These are phyloP conservation scores for Hypsizygus marmoreus DNA, from an alignment of 768 basidiomycete genomes.

Conservation along the genomic window DNA sequence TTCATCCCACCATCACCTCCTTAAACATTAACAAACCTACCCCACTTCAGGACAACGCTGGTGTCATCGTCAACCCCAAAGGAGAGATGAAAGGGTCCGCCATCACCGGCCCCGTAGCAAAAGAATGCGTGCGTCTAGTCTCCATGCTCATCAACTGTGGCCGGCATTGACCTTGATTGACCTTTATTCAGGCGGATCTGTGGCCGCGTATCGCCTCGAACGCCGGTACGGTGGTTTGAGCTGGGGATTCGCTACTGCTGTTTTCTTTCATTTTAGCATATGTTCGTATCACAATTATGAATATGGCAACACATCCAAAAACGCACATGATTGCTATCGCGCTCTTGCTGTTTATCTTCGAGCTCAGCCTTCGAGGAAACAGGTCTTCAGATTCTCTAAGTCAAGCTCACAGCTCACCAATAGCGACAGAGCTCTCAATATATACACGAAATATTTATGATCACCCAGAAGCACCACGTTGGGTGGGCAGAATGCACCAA, in stretches of 20 bases:
- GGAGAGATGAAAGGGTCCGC: constrained; percentile 99
- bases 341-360: no score
- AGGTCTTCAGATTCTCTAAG: no score
- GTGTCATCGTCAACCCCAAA: constrained; percentile 97
- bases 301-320: constrained; percentile 14
- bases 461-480: no score
- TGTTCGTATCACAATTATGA: constrained; percentile 18
- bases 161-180: background rate
- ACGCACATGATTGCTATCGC: constrained; percentile 1
- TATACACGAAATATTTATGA: no score
- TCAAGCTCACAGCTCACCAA: no score
- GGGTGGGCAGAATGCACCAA: no score
- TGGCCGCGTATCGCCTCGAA: constrained; percentile 99
- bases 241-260: constrained; percentile 12
- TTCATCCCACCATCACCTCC: no score
- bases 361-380: no score
- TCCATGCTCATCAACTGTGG: background rate
- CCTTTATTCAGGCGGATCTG: constrained; percentile 73
- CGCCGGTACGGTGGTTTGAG: constrained; percentile 95
- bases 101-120: constrained; percentile 96
- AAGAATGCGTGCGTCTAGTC: constrained; percentile 85
- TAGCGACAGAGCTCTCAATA: no score
- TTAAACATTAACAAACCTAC: background rate
- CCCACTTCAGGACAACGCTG: constrained; percentile 77
- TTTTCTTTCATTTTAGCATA: constrained; percentile 17